Evolutionary conservation across 495 filamentous ascomycete genomes (phyloP).

Genomic region (Neurospora sp.): DNA sequence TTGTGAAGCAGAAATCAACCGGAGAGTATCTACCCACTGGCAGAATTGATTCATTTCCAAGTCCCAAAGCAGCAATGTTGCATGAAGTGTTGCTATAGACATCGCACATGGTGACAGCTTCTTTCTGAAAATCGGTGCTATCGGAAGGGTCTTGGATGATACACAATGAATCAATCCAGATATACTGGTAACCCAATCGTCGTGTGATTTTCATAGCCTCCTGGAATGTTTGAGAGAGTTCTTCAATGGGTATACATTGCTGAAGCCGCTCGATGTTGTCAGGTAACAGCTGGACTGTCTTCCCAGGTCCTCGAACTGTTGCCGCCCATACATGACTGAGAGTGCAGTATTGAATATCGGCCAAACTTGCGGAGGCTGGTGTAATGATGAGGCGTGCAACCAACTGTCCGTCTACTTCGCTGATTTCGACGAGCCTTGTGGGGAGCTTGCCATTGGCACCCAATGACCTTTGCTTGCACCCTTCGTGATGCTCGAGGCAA

Average conservation of each 20-base stretch:
- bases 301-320: not conserved
- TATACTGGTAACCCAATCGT: not conserved
- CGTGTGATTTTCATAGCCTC: not conserved
- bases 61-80: not conserved
- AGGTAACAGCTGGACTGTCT: not conserved
- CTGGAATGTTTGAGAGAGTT: not conserved
- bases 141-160: not conserved
- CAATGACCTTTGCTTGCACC: not conserved
- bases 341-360: not conserved
- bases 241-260: not conserved
- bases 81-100: not conserved
- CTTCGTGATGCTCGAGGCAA: not conserved
- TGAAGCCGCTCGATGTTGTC: not conserved
- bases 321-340: not conserved
- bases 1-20: not conserved
- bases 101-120: not conserved
- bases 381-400: not conserved
- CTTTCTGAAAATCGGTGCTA: not conserved
- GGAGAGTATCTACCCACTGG: not conserved
- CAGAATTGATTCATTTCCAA: not conserved
- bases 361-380: not conserved
- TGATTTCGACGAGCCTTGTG: not conserved
- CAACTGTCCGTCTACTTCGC: not conserved
- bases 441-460: not conserved
- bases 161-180: not conserved